Conservation (phyloP, 2,329 filamentous ascomycete species). For the Pseudocercospora crystallina region DNA sequence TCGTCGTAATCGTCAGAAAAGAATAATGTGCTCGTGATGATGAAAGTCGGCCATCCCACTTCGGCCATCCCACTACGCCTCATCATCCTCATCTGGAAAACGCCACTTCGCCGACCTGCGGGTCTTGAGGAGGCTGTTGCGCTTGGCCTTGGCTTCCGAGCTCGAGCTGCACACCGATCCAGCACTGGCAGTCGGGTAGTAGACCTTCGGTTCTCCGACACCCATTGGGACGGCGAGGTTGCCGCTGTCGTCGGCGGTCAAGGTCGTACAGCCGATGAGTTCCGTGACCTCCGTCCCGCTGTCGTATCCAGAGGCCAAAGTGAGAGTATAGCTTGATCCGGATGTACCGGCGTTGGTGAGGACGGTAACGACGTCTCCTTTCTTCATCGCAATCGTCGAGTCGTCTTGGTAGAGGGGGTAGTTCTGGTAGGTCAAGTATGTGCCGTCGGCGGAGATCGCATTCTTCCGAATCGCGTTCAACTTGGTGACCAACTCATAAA, state of each 20-base stretch:
- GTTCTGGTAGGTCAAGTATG: slow-evolving; percentile 44
- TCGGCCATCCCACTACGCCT: too few relatives aligned
- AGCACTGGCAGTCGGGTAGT: slow-evolving; percentile 32
- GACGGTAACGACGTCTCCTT: slow-evolving; percentile 47
- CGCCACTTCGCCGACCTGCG: slow-evolving; percentile 6
- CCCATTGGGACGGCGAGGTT: slow-evolving; percentile 37
- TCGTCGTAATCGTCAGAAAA: too few relatives aligned
- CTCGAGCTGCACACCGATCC: neutral
- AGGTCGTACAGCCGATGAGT: slow-evolving; percentile 37
- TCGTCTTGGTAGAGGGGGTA: slow-evolving; percentile 42
- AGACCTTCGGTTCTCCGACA: slow-evolving; percentile 37
- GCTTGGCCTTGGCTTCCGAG: neutral
- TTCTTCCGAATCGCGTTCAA: slow-evolving; percentile 54
- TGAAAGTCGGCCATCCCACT: too few relatives aligned
- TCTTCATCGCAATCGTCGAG: slow-evolving; percentile 48
- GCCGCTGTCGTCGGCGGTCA: slow-evolving; percentile 30
- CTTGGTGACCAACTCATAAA: slow-evolving; percentile 34
- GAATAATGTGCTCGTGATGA: too few relatives aligned
- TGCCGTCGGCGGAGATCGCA: slow-evolving; percentile 40
- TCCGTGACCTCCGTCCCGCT: slow-evolving; percentile 38
- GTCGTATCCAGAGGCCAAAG: slow-evolving; percentile 30
- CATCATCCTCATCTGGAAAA: too few relatives aligned
- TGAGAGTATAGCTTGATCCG: slow-evolving; percentile 29
- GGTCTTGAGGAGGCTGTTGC: neutral
- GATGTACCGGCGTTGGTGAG: slow-evolving; percentile 34